A percentile compares a stretch with the other conserved stretches of the same genome.
Evolutionary conservation across 1,139 yeast species (phyloP).

Genomic region (Pneumocystis carinii): DNA sequence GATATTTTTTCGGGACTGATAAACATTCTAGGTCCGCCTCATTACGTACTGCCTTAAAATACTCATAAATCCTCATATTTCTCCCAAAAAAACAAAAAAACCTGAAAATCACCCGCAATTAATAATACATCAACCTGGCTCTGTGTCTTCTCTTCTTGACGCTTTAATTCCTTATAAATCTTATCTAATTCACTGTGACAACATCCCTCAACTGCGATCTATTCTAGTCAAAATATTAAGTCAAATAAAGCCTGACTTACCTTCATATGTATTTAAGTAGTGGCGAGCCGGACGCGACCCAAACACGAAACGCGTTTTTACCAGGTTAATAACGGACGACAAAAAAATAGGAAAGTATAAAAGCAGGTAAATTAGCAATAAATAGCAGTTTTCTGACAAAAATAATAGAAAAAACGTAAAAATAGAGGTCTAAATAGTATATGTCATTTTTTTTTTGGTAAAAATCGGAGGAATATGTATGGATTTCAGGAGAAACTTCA

Average conservation of each 20-base stretch:
- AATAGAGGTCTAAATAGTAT: neutral
- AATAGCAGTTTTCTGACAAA: no score
- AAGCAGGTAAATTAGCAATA: no score
- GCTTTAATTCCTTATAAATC: constrained; percentile 37
- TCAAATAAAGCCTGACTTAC: neutral
- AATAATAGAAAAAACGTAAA: neutral
- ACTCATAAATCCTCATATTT: constrained; percentile 29
- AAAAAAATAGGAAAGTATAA: no score
- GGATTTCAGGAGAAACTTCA: neutral
- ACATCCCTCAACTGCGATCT: constrained; percentile 76
- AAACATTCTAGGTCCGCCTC: constrained; percentile 49
- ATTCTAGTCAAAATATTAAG: neutral
- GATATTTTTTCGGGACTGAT: constrained; percentile 40
- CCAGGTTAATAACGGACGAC: neutral
- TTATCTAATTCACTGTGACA: constrained; percentile 68
- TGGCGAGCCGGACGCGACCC: no score
- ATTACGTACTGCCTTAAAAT: constrained; percentile 40
- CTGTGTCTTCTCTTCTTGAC: constrained; percentile 20
- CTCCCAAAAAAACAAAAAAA: neutral
- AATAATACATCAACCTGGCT: constrained; percentile 44
- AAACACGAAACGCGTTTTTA: neutral
- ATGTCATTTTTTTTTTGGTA: neutral
- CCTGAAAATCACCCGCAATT: constrained; percentile 69
- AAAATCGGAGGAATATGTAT: neutral
- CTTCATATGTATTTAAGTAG: neutral